Percentiles rank a stretch among this genome's conserved stretches.
Conservation (phyloP, 2,329 filamentous ascomycete species). For the Cucurbitaria berberidis region DNA sequence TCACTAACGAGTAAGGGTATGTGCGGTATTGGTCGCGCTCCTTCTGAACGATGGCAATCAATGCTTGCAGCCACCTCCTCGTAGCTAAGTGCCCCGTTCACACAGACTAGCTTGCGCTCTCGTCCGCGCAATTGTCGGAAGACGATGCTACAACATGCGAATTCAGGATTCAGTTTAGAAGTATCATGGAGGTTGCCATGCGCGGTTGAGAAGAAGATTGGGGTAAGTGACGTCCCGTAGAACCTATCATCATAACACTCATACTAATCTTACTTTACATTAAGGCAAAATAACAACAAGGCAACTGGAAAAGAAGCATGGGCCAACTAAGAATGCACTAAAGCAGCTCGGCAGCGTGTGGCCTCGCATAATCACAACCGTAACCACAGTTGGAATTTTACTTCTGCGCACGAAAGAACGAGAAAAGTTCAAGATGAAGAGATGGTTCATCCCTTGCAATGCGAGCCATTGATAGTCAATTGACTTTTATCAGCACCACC, state of each 20-base stretch:
- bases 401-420: too few species aligned
- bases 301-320: not conserved
- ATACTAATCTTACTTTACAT: not conserved
- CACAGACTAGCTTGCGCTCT: not conserved
- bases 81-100: not conserved
- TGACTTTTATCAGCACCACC: too few species aligned
- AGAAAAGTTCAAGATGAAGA: too few species aligned
- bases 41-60: not conserved
- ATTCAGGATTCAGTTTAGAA: not conserved
- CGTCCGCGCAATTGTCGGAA: not conserved
- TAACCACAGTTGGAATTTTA: too few species aligned
- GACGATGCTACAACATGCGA: not conserved
- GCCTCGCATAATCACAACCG: too few species aligned
- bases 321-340: not conserved
- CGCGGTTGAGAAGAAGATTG: not conserved
- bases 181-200: not conserved
- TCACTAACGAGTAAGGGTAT: not conserved
- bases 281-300: not conserved
- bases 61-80: not conserved
- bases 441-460: too few species aligned
- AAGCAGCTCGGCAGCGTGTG: not conserved
- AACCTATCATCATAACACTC: not conserved
- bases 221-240: not conserved
- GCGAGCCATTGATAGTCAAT: too few species aligned
- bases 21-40: constrained; percentile 7